Percentiles rank a stretch among this genome's conserved stretches.
Conservation (phyloP, 1,284 basidiomycete species). For the Apiotrichum laibachii region DNA sequence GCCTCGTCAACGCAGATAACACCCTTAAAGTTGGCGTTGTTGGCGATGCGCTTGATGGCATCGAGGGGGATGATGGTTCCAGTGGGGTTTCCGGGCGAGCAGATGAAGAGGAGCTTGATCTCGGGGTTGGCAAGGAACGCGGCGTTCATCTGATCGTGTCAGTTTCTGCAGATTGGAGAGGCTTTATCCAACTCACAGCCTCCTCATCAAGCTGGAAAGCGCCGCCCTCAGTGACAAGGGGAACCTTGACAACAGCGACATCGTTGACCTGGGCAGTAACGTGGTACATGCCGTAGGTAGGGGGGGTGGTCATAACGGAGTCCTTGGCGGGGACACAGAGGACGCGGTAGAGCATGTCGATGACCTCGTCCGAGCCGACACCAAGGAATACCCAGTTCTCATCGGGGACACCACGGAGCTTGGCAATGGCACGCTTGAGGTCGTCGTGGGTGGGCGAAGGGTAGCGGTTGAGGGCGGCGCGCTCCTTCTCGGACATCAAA, state of each 20-base stretch:
- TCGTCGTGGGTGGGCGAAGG: constrained; percentile 56
- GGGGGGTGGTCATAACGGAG: constrained; percentile 81
- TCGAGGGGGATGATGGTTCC: constrained; percentile 78
- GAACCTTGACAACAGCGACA: constrained; percentile 75
- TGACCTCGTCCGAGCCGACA: constrained; percentile 95
- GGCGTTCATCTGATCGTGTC: constrained; percentile 62
- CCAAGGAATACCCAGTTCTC: constrained; percentile 83
- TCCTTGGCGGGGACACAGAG: constrained; percentile 78
- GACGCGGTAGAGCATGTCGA: constrained; percentile 89
- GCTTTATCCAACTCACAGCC: constrained; percentile 58
- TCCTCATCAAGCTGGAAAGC: constrained; percentile 75
- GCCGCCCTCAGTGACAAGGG: constrained; percentile 70
- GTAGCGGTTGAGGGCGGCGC: constrained; percentile 50
- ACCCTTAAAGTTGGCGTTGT: constrained; percentile 80
- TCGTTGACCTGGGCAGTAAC: constrained; percentile 97
- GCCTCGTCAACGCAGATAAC: constrained; percentile 95
- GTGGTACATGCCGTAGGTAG: constrained; percentile 97
- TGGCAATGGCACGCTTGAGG: constrained; percentile 74
- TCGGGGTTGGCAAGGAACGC: constrained; percentile 64
- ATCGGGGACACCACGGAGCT: constrained; percentile 65
- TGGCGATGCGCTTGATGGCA: constrained; percentile 69
- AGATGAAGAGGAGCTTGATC: constrained; percentile 91
- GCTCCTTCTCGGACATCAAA: constrained; percentile 39
- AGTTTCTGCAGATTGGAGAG: no score
- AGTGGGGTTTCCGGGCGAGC: constrained; percentile 96